Evolutionary conservation across 2,329 filamentous ascomycete species (phyloP), one percentile per base, ranked within the genome.

Genomic region (Cercospora sesami): DNA sequence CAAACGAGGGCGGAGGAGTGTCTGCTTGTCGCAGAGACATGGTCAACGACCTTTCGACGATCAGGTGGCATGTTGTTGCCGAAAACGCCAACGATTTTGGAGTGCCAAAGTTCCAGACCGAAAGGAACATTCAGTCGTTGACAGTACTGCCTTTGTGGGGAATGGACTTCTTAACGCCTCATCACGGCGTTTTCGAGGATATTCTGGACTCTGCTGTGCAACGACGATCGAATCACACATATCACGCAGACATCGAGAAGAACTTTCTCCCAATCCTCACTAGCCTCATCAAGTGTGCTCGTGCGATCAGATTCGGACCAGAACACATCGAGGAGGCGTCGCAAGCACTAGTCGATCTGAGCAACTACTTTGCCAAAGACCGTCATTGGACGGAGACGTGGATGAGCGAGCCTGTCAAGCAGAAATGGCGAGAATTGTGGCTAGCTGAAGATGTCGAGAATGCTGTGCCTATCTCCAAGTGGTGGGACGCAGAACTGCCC

Each of bases 301-400:
- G 80, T 31, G 77, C 79, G 1, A 75, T 80, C 65, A 77, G 74
- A 23, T 78, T 80, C 74, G 78, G 78, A 1, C 73, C 73, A 55
- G 76, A 77, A 30, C 77, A 81, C 45, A 77, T 81, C 55, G 79
- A 80, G 67, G 78, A 81, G 73, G 75, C 80, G n/a, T 80, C 80
- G 8, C 73, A 78, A 68, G 80, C 80, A 18, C 70, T 81, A 12
- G 73, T 81, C 45, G 80, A 81, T 63, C 74, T 82, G 68, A 84
- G 79, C 73, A 81, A 75, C 23, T 84, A 79, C 74, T 83, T 84
- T 58, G 77, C 82, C 60, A 67, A 67, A 10, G 79, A 79, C 8
- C 78, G 79, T 5, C 80, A 83, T 62, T 84, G 82, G 82, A 80
- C 79, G 45, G 80, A 81, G 51, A 80, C 83, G 0, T 84, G 82